Percentiles rank a stretch among this genome's conserved stretches.
These are phyloP conservation scores for Basipetospora chlamydospora DNA, from an alignment of 2,329 filamentous ascomycete genomes.

Conservation along the genomic window DNA sequence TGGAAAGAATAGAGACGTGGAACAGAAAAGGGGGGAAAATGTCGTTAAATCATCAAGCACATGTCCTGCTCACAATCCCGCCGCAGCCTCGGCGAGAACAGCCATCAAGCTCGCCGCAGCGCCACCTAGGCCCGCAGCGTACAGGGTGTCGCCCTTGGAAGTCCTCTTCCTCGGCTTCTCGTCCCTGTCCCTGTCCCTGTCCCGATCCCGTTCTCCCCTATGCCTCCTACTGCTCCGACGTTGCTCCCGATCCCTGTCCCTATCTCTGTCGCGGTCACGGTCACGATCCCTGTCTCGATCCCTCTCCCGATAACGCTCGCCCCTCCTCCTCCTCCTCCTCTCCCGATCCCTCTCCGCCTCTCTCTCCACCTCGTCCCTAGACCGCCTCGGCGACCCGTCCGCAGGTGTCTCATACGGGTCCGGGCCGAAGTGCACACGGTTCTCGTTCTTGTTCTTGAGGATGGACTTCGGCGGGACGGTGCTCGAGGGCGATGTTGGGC, in stretches of 20 bases:
- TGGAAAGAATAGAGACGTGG: not conserved
- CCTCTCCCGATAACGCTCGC: slow-evolving; percentile 16
- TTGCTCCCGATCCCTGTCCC: slow-evolving; percentile 20
- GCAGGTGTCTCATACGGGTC: slow-evolving; percentile 29
- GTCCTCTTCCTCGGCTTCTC: slow-evolving; percentile 26
- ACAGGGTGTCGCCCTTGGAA: slow-evolving; percentile 37
- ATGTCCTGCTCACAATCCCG: not conserved
- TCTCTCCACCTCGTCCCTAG: slow-evolving; percentile 13
- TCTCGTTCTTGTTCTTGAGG: slow-evolving; percentile 45
- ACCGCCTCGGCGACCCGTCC: slow-evolving; percentile 15
- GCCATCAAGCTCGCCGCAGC: slow-evolving; percentile 43
- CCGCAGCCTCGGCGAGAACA: slow-evolving; percentile 42
- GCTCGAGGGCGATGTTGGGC: slow-evolving; percentile 20
- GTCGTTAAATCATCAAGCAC: not conserved
- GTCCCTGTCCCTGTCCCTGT: slow-evolving; percentile 21
- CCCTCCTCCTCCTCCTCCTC: slow-evolving; percentile 4
- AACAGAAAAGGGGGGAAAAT: not conserved
- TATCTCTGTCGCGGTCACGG: slow-evolving; percentile 12
- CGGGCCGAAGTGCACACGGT: slow-evolving; percentile 39
- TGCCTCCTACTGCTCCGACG: slow-evolving; percentile 24
- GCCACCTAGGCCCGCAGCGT: slow-evolving; percentile 44
- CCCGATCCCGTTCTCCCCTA: slow-evolving; percentile 26
- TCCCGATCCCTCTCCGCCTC: slow-evolving; percentile 19
- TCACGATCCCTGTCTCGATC: slow-evolving; percentile 19
- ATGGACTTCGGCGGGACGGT: slow-evolving; percentile 38